phyloP scores from a whole-genome alignment of 306 rosid species.

The Vigna mungo region DNA sequence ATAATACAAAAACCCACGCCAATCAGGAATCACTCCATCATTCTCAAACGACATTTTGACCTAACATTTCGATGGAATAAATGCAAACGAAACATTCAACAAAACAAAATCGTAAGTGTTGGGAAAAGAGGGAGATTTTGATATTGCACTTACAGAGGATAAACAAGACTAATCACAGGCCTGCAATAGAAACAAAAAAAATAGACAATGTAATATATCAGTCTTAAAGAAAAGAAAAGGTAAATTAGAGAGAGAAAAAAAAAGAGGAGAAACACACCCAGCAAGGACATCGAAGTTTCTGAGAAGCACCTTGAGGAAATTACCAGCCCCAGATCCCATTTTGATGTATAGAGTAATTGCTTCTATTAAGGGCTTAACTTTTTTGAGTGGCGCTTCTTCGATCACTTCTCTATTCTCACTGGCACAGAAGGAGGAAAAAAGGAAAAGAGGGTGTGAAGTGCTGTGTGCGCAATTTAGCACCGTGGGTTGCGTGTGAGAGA shows the following conservation, averaged over 20 bases:
- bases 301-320: conserved; percentile 78
- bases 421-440: neutral
- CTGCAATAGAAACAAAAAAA: conserved; percentile 58
- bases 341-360: conserved; percentile 34
- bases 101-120: neutral
- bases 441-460: neutral
- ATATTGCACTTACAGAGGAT: conserved; percentile 84
- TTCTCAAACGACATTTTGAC: conserved; percentile 20
- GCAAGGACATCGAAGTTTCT: conserved; percentile 91
- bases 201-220: neutral
- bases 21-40: conserved; percentile 29
- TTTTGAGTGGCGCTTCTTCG: conserved; percentile 1
- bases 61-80: neutral
- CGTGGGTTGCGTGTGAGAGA: neutral
- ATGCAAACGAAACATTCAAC: neutral
- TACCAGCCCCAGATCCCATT: conserved; percentile 92
- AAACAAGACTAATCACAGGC: conserved; percentile 93
- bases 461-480: no score
- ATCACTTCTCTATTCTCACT: neutral
- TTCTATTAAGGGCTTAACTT: neutral
- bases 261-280: conserved; percentile 59
- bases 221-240: neutral
- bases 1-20: conserved; percentile 33
- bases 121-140: neutral
- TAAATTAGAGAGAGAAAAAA: conserved; percentile 16